A percentile compares a stretch with the other conserved stretches of the same genome.
Conservation (phyloP, 2,329 filamentous ascomycete species). For the Pseudogymnoascus sp. region DNA sequence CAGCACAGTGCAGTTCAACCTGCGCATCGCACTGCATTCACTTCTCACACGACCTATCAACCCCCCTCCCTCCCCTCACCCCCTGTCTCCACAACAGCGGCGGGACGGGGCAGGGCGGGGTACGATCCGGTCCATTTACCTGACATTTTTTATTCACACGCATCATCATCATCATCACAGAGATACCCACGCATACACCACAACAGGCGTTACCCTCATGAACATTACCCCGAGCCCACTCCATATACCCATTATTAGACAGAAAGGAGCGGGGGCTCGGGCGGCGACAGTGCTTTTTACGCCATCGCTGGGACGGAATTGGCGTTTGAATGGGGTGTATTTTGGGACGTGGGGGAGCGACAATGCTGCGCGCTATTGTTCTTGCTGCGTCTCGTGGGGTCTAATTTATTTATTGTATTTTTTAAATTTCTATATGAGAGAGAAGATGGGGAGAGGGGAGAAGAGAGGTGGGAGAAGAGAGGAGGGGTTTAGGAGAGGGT, state of each 20-base stretch:
- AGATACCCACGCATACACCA: conserved; percentile 41
- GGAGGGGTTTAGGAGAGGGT: neutral
- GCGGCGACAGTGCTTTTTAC: conserved; percentile 40
- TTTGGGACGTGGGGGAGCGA: conserved; percentile 31
- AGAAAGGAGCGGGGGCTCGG: conserved; percentile 22
- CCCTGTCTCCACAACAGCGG: neutral
- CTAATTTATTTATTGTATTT: neutral
- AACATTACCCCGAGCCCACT: conserved; percentile 32
- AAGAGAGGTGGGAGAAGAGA: neutral
- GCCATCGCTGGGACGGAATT: conserved; percentile 43
- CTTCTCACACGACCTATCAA: neutral
- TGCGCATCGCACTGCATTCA: neutral
- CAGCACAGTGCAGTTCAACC: conserved; percentile 15
- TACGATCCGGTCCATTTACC: neutral
- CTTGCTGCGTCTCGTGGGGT: conserved; percentile 11
- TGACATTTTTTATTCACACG: neutral
- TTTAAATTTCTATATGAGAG: neutral
- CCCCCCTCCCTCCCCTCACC: too few species aligned
- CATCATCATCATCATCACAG: conserved; percentile 17
- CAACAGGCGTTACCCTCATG: conserved; percentile 46
- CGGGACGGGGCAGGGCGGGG: neutral
- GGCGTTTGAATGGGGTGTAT: conserved; percentile 32
- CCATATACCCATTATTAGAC: conserved; percentile 14
- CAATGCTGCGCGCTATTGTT: conserved; percentile 50
- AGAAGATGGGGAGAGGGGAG: neutral